Conservation (phyloP, 2,329 filamentous ascomycete genomes). For the Xylaria sp. region DNA sequence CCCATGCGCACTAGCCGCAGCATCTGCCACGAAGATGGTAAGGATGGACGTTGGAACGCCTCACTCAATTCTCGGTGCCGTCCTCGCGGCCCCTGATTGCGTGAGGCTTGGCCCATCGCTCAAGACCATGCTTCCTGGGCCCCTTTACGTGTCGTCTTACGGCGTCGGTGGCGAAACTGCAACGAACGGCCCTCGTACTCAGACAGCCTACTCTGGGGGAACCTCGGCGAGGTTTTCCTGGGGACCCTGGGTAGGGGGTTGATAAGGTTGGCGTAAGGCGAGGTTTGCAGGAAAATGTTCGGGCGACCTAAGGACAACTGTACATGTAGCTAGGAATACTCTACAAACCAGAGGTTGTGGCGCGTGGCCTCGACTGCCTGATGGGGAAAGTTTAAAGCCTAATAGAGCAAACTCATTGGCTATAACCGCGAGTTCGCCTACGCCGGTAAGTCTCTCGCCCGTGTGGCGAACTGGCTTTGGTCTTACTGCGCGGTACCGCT, state of each 20-base stretch:
- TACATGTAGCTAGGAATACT: background rate
- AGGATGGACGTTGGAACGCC: background rate
- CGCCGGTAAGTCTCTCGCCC: constrained; percentile 35
- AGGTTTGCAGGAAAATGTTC: background rate
- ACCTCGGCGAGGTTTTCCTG: background rate
- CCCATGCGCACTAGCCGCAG: constrained; percentile 20
- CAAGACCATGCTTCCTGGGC: constrained; percentile 3
- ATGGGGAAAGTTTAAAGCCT: constrained; percentile 43
- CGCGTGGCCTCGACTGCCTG: constrained; percentile 43
- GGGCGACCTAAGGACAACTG: background rate
- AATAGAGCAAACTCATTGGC: constrained; percentile 43
- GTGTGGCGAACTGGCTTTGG: constrained; percentile 27
- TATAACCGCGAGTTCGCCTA: constrained; percentile 24
- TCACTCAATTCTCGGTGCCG: constrained; percentile 6
- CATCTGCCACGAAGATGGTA: background rate
- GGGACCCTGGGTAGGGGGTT: background rate
- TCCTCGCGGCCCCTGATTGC: background rate
- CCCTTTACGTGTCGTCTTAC: constrained; percentile 3
- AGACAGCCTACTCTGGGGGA: background rate
- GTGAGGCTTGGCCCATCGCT: constrained; percentile 25
- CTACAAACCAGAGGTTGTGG: constrained; percentile 41
- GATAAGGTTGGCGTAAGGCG: background rate
- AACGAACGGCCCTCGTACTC: background rate
- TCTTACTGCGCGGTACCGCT: background rate
- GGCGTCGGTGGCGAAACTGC: constrained; percentile 11